Percentiles rank a stretch among this genome's conserved stretches.
Evolutionary conservation across 78 protist genomes (phyloP).

Genomic region (Dictyostelium discoideum): DNA sequence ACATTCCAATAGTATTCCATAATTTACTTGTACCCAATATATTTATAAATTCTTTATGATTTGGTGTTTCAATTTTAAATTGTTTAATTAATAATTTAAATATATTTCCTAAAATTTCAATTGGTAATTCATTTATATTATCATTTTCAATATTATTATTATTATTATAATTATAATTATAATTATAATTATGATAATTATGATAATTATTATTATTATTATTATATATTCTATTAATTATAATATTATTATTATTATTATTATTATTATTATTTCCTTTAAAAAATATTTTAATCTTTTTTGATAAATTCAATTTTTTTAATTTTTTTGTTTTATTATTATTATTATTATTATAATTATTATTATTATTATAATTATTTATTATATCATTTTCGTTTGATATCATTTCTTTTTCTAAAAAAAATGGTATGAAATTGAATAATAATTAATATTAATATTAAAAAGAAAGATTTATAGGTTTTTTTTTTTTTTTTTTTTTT

Average conservation of each 20-base stretch:
- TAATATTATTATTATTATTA: no score
- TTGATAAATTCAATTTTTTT: neutral
- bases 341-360: neutral
- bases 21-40: neutral
- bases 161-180: no score
- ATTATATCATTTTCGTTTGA: neutral
- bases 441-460: no score
- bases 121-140: conserved; percentile 19
- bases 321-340: neutral
- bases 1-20: neutral
- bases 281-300: neutral
- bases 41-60: neutral
- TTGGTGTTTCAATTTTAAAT: conserved; percentile 3
- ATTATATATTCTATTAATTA: neutral
- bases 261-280: neutral
- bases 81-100: neutral
- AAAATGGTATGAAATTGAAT: neutral
- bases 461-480: no score
- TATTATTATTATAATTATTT: no score
- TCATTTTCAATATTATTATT: neutral
- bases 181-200: no score
- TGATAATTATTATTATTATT: neutral
- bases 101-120: neutral
- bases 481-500: no score
- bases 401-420: neutral